Base-by-base conservation (phyloP, 176 grass and related monocot species). In the Oryza australiensis region DNA sequence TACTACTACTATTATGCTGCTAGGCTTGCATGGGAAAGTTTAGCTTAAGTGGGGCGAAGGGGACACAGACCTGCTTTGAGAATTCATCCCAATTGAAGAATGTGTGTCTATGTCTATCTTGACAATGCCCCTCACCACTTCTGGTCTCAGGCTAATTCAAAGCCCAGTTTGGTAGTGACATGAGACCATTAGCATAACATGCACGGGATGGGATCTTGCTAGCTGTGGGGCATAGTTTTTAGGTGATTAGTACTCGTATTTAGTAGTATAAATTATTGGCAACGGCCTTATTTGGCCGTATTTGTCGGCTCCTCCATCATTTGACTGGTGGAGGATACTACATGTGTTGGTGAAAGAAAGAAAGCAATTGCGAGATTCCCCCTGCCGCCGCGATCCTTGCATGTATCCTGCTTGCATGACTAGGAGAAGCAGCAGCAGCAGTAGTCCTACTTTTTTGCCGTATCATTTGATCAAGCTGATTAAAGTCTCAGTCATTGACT, bases 331-430 rank as follows among this genome's bases (percentile, higher is more conserved):
- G 45, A 16, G 2, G 46, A 26, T 33, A 34, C 73, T n/a, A n/a
- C n/a, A 83, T 86, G 88, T 83, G 84, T 86, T 34, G 84, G 38
- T 62, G 74, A 83, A 59, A 86, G 45, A 48, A 16, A 48, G 83
- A 82, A 53, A 89, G 83, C 73, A 20, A 20, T 49, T 76, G 66
- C 27, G 5, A 90, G 88, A 90, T 90, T 83, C 88, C 80, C 43
- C 79, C 79, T 79, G 79, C 88, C 79, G 79, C 79, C 74, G 29
- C 80, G 66, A 72, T 90, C 79, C 86, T 82, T 78, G 83, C 88
- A 68, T 26, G 43, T 23, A 33, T 82, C 75, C 53, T 71, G 46
- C 75, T 41, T 71, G 62, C 80, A 29, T 73, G 78, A 86, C 83
- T 87, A 72, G 86, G 67, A 78, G 80, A 72, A 66, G 71, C 64